phyloP scores from a whole-genome alignment of 306 rosid genomes.

The Prunus armeniaca region DNA sequence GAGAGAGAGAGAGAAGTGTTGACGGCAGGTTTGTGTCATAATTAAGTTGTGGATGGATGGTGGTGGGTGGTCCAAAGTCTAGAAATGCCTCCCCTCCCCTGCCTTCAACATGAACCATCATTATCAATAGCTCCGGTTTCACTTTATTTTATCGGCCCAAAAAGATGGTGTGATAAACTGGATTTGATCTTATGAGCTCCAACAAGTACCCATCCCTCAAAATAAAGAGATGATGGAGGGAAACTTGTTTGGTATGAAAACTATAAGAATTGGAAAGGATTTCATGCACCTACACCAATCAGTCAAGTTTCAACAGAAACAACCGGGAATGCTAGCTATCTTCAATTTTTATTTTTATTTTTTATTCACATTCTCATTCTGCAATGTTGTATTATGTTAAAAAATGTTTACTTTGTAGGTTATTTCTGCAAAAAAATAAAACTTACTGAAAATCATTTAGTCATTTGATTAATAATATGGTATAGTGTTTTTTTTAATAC shows the following conservation, averaged over 20 bases:
- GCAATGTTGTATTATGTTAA: too few species aligned
- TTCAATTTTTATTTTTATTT: too few species aligned
- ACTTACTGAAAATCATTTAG: too few species aligned
- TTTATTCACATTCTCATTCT: too few species aligned
- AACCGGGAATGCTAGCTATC: too few species aligned
- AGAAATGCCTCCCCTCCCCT: conserved; percentile 6
- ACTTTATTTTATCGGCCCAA: conserved; percentile 3
- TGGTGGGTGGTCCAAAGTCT: conserved; percentile 27
- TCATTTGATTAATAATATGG: too few species aligned
- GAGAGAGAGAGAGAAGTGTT: background rate
- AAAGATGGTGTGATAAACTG: conserved; percentile 14
- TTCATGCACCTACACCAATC: background rate
- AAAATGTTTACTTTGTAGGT: too few species aligned
- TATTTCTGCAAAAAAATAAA: too few species aligned
- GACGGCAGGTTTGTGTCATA: conserved; percentile 27
- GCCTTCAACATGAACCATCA: conserved; percentile 14
- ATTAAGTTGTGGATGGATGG: background rate
- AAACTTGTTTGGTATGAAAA: background rate
- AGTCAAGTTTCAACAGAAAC: background rate
- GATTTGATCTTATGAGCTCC: conserved; percentile 9
- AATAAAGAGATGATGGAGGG: background rate
- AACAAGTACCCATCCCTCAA: background rate
- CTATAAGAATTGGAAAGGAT: background rate
- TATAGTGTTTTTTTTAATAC: too few species aligned
- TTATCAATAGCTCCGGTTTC: background rate